Base-by-base conservation (phyloP, 257 asterid genomes). In the Gentiana macrophylla region DNA sequence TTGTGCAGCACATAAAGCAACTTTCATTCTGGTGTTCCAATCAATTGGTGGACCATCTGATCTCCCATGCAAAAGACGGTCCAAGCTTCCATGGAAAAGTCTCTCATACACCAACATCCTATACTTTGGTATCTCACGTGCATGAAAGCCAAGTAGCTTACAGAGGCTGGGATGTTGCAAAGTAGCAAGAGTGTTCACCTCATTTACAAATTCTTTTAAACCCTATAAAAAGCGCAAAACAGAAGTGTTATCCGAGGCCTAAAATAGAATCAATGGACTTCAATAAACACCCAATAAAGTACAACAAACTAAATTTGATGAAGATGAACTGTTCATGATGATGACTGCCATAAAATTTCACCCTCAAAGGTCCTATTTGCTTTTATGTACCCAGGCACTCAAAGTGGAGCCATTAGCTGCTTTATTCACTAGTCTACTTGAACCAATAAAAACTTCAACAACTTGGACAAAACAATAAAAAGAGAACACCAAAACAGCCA, bases 1-100 rank as follows among this genome's bases (percentile, higher is more conserved):
- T 69, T 77, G 97, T 9, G 97, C 93, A 60, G 97, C 95, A 74
- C 94, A 86, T 32, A 75, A 70, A 60, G 93, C 94, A 60, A 84
- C 90, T 75, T 86, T 89, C 86, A 79, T 86, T 67, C 97, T 79
- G 67, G 88, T 77, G 75, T 84, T 89, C 97, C 97, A 89, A 71
- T 89, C 97, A 35, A 84, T 73, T 5, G 97, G 97, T 11, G 97
- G 95, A 60, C 95, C 95, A 60, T 84, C 89, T 12, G 94, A 79
- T 69, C 95, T 84, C 67, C 97, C 93, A 75, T 78, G 83, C 34
- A 89, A 74, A 63, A 86, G 82, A 71, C 84, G 68, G 74, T 89
- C 97, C 60, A 89, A 79, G 75, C 95, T 86, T 65, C 97, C 97
- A 60, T 89, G 93, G 49, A 71, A 86, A 59, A 86, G 76, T 77